These are phyloP conservation scores for Gamsiella multidivaricata DNA, from an alignment of 192 early-diverging fungal species.

Conservation along the genomic window DNA sequence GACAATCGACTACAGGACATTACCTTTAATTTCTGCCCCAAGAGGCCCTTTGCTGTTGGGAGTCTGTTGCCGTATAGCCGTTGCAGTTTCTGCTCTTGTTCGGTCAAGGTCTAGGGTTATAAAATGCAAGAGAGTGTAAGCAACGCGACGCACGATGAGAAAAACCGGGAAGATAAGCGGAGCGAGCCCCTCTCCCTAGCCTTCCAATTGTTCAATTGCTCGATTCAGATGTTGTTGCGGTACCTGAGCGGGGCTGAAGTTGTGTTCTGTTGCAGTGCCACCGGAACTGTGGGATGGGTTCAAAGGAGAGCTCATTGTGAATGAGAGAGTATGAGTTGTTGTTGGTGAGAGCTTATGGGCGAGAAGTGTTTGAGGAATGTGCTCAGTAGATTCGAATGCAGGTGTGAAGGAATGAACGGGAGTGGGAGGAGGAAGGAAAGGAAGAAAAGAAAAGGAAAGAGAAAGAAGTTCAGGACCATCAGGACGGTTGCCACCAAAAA, in stretches of 20 bases:
- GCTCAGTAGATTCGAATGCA: neutral
- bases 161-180: neutral
- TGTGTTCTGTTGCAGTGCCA: constrained; percentile 32
- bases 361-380: no score
- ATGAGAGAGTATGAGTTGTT: neutral
- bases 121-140: neutral
- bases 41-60: constrained; percentile 77
- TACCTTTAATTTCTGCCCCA: constrained; percentile 84
- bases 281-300: constrained; percentile 27
- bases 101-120: constrained; percentile 67
- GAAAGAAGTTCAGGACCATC: neutral
- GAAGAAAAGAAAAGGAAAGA: neutral
- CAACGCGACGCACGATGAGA: no score
- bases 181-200: no score
- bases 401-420: neutral
- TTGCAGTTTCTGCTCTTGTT: constrained; percentile 81
- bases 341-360: constrained; percentile 11
- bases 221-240: no score
- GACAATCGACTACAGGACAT: neutral
- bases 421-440: neutral
- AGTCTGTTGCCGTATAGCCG: constrained; percentile 82
- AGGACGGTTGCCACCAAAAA: no score
- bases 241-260: constrained; percentile 35
- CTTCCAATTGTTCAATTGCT: no score
- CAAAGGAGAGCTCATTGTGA: constrained; percentile 38